A percentile compares a stretch with the other conserved stretches of the same genome.
These are phyloP conservation scores for Zarea fungicola DNA, from an alignment of 2,329 filamentous ascomycete genomes.

Conservation along the genomic window DNA sequence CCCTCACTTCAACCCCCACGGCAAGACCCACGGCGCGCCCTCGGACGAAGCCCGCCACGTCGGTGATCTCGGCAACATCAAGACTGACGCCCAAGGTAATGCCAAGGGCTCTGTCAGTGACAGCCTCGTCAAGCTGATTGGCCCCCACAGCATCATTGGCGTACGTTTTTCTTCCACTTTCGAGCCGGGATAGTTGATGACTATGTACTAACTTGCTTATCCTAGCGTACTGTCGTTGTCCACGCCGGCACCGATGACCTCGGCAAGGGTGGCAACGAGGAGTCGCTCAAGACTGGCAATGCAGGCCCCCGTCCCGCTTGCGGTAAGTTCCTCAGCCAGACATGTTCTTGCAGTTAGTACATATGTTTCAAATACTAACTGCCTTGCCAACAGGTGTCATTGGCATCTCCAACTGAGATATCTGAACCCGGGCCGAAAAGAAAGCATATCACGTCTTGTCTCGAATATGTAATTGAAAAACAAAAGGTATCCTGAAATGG, in stretches of 20 bases:
- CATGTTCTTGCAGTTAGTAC: neutral
- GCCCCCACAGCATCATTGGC: constrained; percentile 89
- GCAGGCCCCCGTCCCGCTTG: constrained; percentile 90
- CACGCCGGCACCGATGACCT: constrained; percentile 96
- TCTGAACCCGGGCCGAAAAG: neutral
- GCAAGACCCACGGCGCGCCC: constrained; percentile 88
- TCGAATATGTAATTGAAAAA: no score
- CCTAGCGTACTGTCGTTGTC: constrained; percentile 84
- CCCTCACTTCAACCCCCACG: constrained; percentile 96
- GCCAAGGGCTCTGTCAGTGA: constrained; percentile 75
- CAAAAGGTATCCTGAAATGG: no score
- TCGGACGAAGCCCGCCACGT: constrained; percentile 82
- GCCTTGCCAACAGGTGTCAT: constrained; percentile 68
- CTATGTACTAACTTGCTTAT: constrained; percentile 11
- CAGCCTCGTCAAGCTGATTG: constrained; percentile 89
- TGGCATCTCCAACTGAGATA: constrained; percentile 69
- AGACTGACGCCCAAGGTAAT: constrained; percentile 90
- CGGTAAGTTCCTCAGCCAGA: constrained; percentile 51
- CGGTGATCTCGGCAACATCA: constrained; percentile 95
- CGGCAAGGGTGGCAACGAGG: constrained; percentile 83
- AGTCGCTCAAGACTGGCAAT: constrained; percentile 98
- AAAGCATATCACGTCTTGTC: no score
- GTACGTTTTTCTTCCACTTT: constrained; percentile 44
- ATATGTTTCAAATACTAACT: no score
- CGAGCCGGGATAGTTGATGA: neutral